Evolutionary conservation across 2,329 filamentous ascomycete genomes (phyloP), one percentile per base, ranked within the genome.

Genomic region (Mariannaea sp.): DNA sequence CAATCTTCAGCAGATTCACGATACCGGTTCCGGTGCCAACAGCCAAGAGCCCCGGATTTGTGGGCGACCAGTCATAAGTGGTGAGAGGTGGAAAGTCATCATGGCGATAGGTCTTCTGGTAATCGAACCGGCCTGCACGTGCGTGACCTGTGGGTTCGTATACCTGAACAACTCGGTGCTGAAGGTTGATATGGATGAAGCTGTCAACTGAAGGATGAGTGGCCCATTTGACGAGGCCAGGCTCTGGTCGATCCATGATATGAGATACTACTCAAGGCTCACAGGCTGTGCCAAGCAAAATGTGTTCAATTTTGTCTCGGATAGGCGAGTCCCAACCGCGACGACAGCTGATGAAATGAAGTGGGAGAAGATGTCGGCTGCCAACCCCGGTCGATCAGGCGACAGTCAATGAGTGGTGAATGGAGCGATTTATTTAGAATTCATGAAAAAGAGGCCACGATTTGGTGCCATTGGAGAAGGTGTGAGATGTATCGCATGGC

Each of bases 1-100:
- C 85, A 41, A 94, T 81, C 56, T 86, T 82, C 50, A 94, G 73
- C 16, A 95, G 75, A 58, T 88, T 87, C 58, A 92, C 88, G 50
- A 91, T 84, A 42, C 90, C 90, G 32, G 85, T 85, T 12, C 85
- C 81, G 9, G 88, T 89, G 33, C 90, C 90, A 22, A 94, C 82
- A 17, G 88, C 89, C 33, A 94, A 81, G 7, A 92, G 76, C 45
- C 85, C 84, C 26, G 79, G 75, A n/a, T 82, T 75, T 24, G 77
- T 77, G 20, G 84, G 81, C 10, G 84, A 86, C 84, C 84, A 87
- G 71, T 87, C 84, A 66, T 85, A 87, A 5, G 84, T 84, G 36
- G 81, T 87, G 53, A 87, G 74, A 4, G 81, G 79, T 32, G 84
- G 84, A 38, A 86, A 80, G 61, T 87, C 82, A 65, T 85, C 81